Conservation (phyloP, 306 rosid genomes). For the Dryas drummondii region DNA sequence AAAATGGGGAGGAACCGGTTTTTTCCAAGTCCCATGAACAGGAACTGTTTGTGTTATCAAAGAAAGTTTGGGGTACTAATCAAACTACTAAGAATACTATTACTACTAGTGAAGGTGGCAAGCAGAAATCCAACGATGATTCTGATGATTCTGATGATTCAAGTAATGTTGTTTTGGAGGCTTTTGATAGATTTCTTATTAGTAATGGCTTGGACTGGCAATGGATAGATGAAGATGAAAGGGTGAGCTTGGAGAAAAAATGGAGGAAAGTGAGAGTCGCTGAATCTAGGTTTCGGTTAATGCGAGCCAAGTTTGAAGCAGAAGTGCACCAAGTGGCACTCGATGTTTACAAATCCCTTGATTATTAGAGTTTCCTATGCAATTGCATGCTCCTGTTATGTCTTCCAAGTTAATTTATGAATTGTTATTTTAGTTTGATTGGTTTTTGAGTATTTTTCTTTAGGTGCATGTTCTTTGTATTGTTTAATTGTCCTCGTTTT, state of each 20-base stretch:
- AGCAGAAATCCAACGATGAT: too few species aligned
- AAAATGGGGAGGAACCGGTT: neutral
- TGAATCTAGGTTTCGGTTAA: neutral
- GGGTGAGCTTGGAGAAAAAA: neutral
- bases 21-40: neutral
- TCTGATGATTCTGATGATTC: too few species aligned
- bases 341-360: too few species aligned
- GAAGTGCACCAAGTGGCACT: neutral
- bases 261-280: neutral
- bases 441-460: too few species aligned
- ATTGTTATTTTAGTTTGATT: too few species aligned
- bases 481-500: too few species aligned
- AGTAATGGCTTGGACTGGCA: neutral
- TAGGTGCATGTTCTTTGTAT: too few species aligned
- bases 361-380: too few species aligned
- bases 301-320: neutral
- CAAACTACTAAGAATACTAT: too few species aligned
- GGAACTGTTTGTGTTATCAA: neutral
- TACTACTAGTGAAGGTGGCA: too few species aligned
- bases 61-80: neutral
- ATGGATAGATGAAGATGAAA: neutral
- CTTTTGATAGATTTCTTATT: neutral
- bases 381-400: too few species aligned
- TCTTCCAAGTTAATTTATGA: too few species aligned
- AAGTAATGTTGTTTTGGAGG: neutral